phyloP scores from a whole-genome alignment of 768 basidiomycete species.

The Pseudohyphozyma bogoriensis region DNA sequence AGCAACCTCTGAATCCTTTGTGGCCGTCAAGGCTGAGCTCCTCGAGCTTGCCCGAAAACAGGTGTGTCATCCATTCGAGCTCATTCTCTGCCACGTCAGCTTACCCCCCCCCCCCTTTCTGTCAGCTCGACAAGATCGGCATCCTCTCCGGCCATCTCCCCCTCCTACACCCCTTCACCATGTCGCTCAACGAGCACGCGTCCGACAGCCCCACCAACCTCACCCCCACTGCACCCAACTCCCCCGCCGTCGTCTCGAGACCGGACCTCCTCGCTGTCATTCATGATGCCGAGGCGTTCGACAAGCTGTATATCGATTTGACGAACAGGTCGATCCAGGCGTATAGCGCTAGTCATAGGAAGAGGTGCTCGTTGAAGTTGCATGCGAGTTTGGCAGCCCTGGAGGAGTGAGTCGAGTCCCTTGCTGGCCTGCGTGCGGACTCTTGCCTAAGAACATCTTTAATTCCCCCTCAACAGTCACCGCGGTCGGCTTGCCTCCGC shows the following conservation, averaged over 20 bases:
- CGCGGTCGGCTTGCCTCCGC: conserved; percentile 56
- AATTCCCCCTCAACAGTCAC: conserved; percentile 44
- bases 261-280: conserved; percentile 13
- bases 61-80: conserved; percentile 43
- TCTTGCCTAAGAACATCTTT: too few species aligned
- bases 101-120: background rate
- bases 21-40: conserved; percentile 77
- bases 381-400: conserved; percentile 79
- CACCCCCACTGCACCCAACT: background rate
- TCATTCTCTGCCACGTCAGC: background rate
- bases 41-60: conserved; percentile 79
- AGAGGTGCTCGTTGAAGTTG: conserved; percentile 73
- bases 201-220: conserved; percentile 15
- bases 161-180: conserved; percentile 58
- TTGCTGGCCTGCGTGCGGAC: too few species aligned
- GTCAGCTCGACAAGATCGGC: conserved; percentile 76
- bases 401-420: conserved; percentile 56
- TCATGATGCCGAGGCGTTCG: conserved; percentile 52
- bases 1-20: too few species aligned
- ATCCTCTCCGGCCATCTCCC: conserved; percentile 64
- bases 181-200: conserved; percentile 40
- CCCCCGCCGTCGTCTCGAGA: conserved; percentile 22
- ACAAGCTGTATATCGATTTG: conserved; percentile 60
- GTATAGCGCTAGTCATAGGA: conserved; percentile 70
- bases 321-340: conserved; percentile 76